These are phyloP conservation scores for Hypoxylon sp. DNA, from an alignment of 2,329 filamentous ascomycete genomes.

Conservation along the genomic window DNA sequence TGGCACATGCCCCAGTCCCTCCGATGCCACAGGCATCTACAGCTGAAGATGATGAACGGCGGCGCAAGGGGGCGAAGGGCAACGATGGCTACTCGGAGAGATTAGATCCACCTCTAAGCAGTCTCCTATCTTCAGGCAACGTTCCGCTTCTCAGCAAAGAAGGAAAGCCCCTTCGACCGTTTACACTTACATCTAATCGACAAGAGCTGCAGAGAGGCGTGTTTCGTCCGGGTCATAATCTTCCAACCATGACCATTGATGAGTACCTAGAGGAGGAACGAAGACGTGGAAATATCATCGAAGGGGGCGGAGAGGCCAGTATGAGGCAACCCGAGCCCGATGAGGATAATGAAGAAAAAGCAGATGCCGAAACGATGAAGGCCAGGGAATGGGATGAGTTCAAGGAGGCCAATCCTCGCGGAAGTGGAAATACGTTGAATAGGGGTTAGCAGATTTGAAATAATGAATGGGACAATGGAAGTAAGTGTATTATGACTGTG, in stretches of 20 bases:
- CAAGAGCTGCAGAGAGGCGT: slow-evolving; percentile 83
- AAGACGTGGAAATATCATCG: slow-evolving; percentile 86
- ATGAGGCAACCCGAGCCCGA: slow-evolving; percentile 78
- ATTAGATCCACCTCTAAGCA: slow-evolving; percentile 74
- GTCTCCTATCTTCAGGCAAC: slow-evolving; percentile 63
- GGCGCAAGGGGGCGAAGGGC: slow-evolving; percentile 52
- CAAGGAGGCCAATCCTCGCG: slow-evolving; percentile 87
- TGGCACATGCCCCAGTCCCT: slow-evolving; percentile 77
- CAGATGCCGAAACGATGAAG: slow-evolving; percentile 92
- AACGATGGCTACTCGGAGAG: slow-evolving; percentile 75
- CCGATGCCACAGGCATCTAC: slow-evolving; percentile 58
- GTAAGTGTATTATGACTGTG: neutral
- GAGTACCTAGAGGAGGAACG: slow-evolving; percentile 96
- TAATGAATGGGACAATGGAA: neutral
- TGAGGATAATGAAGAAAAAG: slow-evolving; percentile 90
- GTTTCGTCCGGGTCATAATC: slow-evolving; percentile 89
- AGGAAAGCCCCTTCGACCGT: slow-evolving; percentile 90
- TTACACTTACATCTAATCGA: slow-evolving; percentile 84
- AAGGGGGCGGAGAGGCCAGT: slow-evolving; percentile 86
- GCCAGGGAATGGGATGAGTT: slow-evolving; percentile 96
- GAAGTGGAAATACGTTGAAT: slow-evolving; percentile 86
- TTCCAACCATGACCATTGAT: slow-evolving; percentile 98
- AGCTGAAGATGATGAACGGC: slow-evolving; percentile 62
- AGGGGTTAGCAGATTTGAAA: slow-evolving; percentile 64
- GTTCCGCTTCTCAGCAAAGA: slow-evolving; percentile 82